Percentiles rank a stretch among this genome's conserved stretches.
phyloP scores from a whole-genome alignment of 352 stramenopile species.

The Peronospora farinosa region DNA sequence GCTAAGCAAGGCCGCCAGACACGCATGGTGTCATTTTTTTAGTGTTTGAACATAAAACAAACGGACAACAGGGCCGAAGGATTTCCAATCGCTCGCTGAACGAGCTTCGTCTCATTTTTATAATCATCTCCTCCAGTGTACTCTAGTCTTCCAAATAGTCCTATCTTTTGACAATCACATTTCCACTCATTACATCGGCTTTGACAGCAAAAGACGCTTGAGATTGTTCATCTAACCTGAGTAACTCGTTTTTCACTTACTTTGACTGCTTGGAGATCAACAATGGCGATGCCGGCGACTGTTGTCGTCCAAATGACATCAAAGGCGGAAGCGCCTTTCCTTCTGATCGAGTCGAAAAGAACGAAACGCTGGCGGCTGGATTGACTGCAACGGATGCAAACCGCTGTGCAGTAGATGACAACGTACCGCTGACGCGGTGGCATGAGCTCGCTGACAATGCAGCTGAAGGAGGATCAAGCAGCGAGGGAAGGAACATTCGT shows the following conservation, averaged over 20 bases:
- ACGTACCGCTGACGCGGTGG: constrained; percentile 2
- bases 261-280: constrained; percentile 11
- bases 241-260: constrained; percentile 9
- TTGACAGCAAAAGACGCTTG: constrained; percentile 5
- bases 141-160: too few relatives aligned
- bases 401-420: constrained; percentile 5
- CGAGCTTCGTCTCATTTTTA: too few relatives aligned
- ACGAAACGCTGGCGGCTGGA: constrained; percentile 3
- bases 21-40: too few relatives aligned
- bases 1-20: too few relatives aligned
- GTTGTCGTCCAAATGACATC: constrained; percentile 6
- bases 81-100: too few relatives aligned
- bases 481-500: constrained; percentile 18
- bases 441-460: constrained; percentile 7
- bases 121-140: too few relatives aligned
- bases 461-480: constrained; percentile 11
- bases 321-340: constrained; percentile 20
- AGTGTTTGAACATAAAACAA: too few relatives aligned
- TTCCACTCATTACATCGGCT: neutral
- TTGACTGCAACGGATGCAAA: constrained; percentile 5
- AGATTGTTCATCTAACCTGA: constrained; percentile 5
- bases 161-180: too few relatives aligned
- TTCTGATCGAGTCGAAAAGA: constrained; percentile 4
- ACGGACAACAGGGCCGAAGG: too few relatives aligned
- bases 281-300: constrained; percentile 4